Conservation (phyloP, 441 rosid species). For the Erysimum pusillum region DNA sequence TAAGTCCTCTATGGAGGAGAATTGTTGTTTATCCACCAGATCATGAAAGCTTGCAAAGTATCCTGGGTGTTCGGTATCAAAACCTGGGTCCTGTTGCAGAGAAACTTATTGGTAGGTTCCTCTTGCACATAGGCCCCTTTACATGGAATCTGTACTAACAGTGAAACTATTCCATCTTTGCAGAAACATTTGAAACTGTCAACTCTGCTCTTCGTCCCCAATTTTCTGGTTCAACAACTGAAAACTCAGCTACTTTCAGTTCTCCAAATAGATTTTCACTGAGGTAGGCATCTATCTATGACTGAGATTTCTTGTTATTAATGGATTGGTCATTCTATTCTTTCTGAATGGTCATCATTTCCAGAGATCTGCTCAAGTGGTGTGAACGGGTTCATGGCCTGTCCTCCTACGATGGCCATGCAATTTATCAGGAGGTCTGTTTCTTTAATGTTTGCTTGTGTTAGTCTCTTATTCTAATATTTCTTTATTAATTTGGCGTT, state of each 20-base stretch:
- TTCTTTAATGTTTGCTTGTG: conserved; percentile 23
- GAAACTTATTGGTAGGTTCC: conserved; percentile 77
- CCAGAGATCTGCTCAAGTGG: conserved; percentile 98
- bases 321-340: conserved; percentile 35
- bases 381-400: conserved; percentile 84
- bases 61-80: conserved; percentile 78
- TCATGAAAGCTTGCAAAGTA: conserved; percentile 67
- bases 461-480: not conserved
- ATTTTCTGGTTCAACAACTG: conserved; percentile 51
- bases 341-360: conserved; percentile 44
- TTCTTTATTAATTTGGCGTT: conserved; percentile 23
- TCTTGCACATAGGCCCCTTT: conserved; percentile 25
- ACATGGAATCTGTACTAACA: conserved; percentile 31
- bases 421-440: conserved; percentile 85
- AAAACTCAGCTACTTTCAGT: conserved; percentile 52
- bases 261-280: conserved; percentile 71
- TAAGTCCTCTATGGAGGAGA: conserved; percentile 89
- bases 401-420: conserved; percentile 61
- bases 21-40: conserved; percentile 80
- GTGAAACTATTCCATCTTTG: conserved; percentile 39
- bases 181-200: conserved; percentile 82
- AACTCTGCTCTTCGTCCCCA: conserved; percentile 56
- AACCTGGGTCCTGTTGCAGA: conserved; percentile 69
- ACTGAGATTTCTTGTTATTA: conserved; percentile 19
- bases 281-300: conserved; percentile 59